Evolutionary conservation across 1,284 basidiomycete species (phyloP).

Genomic region (Cerioporus squamosus): DNA sequence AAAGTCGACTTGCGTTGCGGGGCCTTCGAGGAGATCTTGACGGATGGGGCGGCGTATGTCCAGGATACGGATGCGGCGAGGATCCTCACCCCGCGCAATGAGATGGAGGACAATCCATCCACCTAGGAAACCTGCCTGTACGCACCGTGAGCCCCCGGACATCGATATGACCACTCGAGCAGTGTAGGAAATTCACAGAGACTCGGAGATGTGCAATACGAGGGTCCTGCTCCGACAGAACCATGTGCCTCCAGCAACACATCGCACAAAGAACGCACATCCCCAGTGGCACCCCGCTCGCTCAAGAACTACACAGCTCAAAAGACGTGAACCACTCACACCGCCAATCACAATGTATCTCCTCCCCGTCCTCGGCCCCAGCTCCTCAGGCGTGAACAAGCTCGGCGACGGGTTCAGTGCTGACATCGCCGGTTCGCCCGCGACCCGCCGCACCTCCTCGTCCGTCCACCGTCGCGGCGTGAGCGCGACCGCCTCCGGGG

Average conservation of each 20-base stretch:
- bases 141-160: neutral
- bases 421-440: conserved; percentile 32
- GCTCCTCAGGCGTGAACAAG: conserved; percentile 38
- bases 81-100: conserved; percentile 69
- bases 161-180: neutral
- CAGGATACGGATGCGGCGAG: conserved; percentile 63
- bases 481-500: conserved; percentile 45
- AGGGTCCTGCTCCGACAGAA: too few species aligned
- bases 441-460: conserved; percentile 42
- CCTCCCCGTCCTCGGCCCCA: conserved; percentile 58
- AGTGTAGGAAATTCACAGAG: too few species aligned
- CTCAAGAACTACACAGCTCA: too few species aligned
- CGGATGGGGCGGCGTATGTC: conserved; percentile 65
- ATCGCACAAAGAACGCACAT: too few species aligned
- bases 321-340: conserved; percentile 35
- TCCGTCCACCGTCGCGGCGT: conserved; percentile 52
- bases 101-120: conserved; percentile 76
- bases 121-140: conserved; percentile 71
- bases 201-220: too few species aligned
- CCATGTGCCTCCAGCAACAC: too few species aligned
- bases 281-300: too few species aligned
- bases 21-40: conserved; percentile 53
- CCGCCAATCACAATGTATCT: conserved; percentile 62
- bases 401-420: conserved; percentile 36
- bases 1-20: conserved; percentile 56